Evolutionary conservation across 106 monocot genomes (phyloP), one percentile per base, ranked within the genome.

Genomic region (Cymbidium sinense): DNA sequence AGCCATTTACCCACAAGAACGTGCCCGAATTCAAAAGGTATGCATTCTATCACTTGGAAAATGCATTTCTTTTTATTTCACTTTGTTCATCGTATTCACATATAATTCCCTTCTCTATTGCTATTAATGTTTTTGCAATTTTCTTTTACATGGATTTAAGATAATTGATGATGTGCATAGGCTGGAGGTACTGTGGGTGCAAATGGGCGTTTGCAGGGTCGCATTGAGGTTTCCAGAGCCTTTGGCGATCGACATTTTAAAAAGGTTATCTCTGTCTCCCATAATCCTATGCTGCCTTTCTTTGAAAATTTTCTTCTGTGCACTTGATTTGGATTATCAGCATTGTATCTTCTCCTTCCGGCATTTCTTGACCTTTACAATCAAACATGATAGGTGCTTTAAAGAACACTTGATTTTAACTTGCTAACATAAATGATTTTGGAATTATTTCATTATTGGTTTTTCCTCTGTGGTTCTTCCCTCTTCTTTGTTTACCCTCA

Each of bases 181-280:
- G 92, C 92, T 79, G 95, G 95, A 79, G 95, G 95, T 67, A 77
- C 82, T 70, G 81, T 95, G 15, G 85, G 85, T 25, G 23, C 90
- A 18, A 95, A 95, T 85, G 95, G 95, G 75, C 83, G 95, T 61
- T 50, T 95, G 77, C 95, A 95, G 78, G 92, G 92, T 31, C 92
- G 95, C 34, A 80, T 95, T 81, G 95, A 95, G 51, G 95, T 95
- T 80, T 95, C 95, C 74, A 89, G 95, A 83, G 95, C 95, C 61
- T 95, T 95, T 75, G 95, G 95, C 17, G 95, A 95, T 88, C 88
- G 92, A n/a, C 90, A 92, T 62, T 95, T 95, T 79, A 95, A 95
- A 72, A 95, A 92, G 92, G 95, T 95, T 77, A 21, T 12, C 35
- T 31, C 13, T 43, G 36, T 74, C 17, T 55, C 37, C 10, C 27